Base-by-base conservation (phyloP, 2,329 filamentous ascomycete species). In the Stemphylium beticola region DNA sequence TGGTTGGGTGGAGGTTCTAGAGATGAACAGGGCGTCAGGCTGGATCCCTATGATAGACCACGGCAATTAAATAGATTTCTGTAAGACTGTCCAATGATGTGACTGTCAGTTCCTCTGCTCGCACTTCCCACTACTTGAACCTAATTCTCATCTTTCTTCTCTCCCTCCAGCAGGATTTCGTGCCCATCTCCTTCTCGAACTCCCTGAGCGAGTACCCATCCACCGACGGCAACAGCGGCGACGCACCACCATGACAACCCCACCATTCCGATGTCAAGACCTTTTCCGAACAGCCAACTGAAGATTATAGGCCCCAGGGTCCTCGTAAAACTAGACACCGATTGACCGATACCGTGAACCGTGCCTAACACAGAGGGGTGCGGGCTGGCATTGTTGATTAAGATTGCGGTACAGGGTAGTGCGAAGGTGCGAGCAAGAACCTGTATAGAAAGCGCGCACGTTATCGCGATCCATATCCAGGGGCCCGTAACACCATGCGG, bases 151-250 rank as follows among this genome's bases (percentile, higher is more conserved):
- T 32, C 39, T 18, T 33, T 45, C 24, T 26, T 51, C 24, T 52
- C 53, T n/a, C 53, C 86, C 24, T 87, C 83, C 2, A 89, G 68
- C 78, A 85, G 79, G 40, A 89, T 83, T 69, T 88, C 86, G 68
- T 88, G 85, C 0, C 87, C 87, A 64, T 86, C 77, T 0, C 86
- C 86, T 60, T 89, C 86, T 46, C 74, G 76, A 8, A 88, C 82
- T 55, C 82, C 80, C 61, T 81, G 79, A 48, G 83, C 87, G 4
- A 82, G 80, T 4, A 83, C 54, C 15, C 80, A 70, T 0, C 81
- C 83, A 18, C 77, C 72, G 0, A 83, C 58, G 0, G 83, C 83
- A 7, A 86, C 75, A 3, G 74, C 71, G 10, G 78, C 79, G 36
- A 87, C 67, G 0, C 77, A 76, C 85, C 85, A 87, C 75, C 83